phyloP scores from a whole-genome alignment of 768 basidiomycete genomes.

The Hirschioporus abietinus region DNA sequence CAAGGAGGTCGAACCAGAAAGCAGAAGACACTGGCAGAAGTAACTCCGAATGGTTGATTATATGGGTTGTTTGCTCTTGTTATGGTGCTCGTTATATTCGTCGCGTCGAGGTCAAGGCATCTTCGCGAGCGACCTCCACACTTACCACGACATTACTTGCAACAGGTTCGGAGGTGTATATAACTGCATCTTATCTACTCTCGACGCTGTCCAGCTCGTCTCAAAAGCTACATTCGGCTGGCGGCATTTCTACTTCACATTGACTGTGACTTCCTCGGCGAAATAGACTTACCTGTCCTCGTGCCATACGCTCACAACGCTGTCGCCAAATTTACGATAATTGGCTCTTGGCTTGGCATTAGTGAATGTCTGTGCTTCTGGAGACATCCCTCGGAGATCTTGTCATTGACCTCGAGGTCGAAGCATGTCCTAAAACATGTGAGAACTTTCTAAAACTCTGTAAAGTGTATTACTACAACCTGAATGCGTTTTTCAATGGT shows the following conservation, averaged over 20 bases:
- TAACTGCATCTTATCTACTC: not conserved
- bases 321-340: not conserved
- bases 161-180: not conserved
- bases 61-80: not conserved
- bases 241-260: not conserved
- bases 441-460: conserved; percentile 97
- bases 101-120: not conserved
- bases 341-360: not conserved
- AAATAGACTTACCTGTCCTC: not conserved
- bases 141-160: not conserved
- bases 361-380: conserved; percentile 87
- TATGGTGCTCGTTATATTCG: not conserved
- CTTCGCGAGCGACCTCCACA: not conserved
- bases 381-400: conserved; percentile 97
- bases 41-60: no score
- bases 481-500: conserved; percentile 99
- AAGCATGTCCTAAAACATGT: conserved; percentile 84
- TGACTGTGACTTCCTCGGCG: not conserved
- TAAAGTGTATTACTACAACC: conserved; percentile 95
- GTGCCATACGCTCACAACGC: not conserved
- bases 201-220: not conserved
- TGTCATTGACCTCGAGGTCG: conserved; percentile 92
- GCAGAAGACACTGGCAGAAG: no score
- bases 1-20: no score
- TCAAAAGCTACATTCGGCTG: not conserved